Evolutionary conservation across 2,329 filamentous ascomycete species (phyloP).

Genomic region (Zasmidium citrigriseum): DNA sequence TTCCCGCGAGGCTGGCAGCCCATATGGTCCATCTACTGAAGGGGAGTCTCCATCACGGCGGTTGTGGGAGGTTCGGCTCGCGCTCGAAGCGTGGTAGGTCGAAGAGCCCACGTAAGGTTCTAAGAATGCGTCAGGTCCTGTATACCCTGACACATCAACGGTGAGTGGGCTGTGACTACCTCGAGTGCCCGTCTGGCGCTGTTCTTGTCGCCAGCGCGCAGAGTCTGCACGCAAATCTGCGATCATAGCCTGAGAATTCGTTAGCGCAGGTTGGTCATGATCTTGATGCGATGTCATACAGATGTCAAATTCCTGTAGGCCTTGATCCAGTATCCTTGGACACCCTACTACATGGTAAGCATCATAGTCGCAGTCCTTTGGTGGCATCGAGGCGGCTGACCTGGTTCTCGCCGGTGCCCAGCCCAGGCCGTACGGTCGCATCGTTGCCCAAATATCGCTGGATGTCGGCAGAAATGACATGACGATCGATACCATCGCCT

Average conservation of each 20-base stretch:
- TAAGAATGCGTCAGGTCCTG: conserved; percentile 36
- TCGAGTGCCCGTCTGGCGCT: conserved; percentile 40
- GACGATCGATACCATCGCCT: conserved; percentile 52
- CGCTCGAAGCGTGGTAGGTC: conserved; percentile 48
- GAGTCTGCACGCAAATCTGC: conserved; percentile 51
- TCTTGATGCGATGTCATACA: conserved; percentile 35
- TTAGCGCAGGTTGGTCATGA: conserved; percentile 10
- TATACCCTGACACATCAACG: conserved; percentile 44
- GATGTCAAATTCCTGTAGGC: conserved; percentile 53
- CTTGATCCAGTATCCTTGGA: conserved; percentile 53
- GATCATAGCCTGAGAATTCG: conserved; percentile 48
- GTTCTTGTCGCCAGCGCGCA: conserved; percentile 45
- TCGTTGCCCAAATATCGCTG: conserved; percentile 54
- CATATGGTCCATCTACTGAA: conserved; percentile 34
- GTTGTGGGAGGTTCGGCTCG: conserved; percentile 42
- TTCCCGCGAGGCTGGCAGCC: conserved; percentile 22
- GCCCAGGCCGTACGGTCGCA: conserved; percentile 51
- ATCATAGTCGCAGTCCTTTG: not conserved
- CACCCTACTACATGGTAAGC: conserved; percentile 37
- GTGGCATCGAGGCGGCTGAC: conserved; percentile 34
- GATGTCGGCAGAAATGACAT: conserved; percentile 56
- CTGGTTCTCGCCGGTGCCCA: conserved; percentile 47
- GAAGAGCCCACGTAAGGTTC: conserved; percentile 33
- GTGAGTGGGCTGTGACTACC: conserved; percentile 47
- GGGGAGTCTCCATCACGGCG: conserved; percentile 40